A percentile compares a stretch with the other conserved stretches of the same genome.
Conservation (phyloP, 1,284 basidiomycete genomes). For the Fistulina hepatica region DNA sequence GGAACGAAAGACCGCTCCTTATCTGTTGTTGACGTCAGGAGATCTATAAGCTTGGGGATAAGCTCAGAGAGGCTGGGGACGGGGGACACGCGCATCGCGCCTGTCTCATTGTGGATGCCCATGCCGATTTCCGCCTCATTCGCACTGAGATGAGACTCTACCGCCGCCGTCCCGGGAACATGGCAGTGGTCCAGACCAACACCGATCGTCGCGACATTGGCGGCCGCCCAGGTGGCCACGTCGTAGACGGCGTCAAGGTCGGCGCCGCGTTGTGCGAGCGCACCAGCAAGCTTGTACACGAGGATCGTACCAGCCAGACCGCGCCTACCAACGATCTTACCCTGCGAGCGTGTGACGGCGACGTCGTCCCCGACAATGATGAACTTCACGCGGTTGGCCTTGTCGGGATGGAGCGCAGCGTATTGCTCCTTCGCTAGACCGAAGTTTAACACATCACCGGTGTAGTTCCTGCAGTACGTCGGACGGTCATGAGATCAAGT, state of each 20-base stretch:
- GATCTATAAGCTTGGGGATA: conserved; percentile 58
- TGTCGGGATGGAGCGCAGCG: conserved; percentile 58
- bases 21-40: conserved; percentile 68
- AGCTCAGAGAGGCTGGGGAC: conserved; percentile 62
- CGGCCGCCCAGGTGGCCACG: conserved; percentile 58
- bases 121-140: conserved; percentile 80
- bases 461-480: conserved; percentile 53
- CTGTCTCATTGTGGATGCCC: conserved; percentile 91
- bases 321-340: conserved; percentile 74
- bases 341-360: conserved; percentile 72
- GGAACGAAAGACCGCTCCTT: conserved; percentile 77
- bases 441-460: conserved; percentile 88
- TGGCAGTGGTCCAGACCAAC: conserved; percentile 91
- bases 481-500: neutral
- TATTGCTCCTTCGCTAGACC: conserved; percentile 86
- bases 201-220: conserved; percentile 72
- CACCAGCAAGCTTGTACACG: conserved; percentile 88
- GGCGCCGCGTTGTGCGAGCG: conserved; percentile 63
- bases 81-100: conserved; percentile 60
- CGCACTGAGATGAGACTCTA: conserved; percentile 45
- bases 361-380: conserved; percentile 89
- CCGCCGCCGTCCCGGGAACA: conserved; percentile 70
- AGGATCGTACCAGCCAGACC: conserved; percentile 84
- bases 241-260: conserved; percentile 66
- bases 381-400: conserved; percentile 62